Percentiles rank a stretch among this genome's conserved stretches.
Conservation (phyloP, 768 basidiomycete species). For the Coprinopsis cinerea region DNA sequence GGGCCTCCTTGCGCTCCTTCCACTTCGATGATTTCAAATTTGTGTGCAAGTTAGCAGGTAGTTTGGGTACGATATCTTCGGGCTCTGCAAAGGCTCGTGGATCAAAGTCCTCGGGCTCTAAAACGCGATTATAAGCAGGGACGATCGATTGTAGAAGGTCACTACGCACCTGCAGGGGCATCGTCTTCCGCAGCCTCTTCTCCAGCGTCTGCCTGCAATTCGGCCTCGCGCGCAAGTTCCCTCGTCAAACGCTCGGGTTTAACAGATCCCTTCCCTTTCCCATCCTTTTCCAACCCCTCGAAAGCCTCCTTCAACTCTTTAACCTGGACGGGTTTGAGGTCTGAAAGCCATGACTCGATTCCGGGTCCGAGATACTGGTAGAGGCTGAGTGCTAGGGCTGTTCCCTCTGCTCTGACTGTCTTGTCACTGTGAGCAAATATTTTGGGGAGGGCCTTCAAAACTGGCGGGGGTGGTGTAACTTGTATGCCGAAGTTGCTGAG, state of each 20-base stretch:
- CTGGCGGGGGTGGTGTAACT: conserved; percentile 63
- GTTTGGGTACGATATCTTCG: conserved; percentile 68
- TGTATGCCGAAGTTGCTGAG: conserved; percentile 74
- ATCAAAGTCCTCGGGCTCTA: conserved; percentile 58
- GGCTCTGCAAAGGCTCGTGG: conserved; percentile 77
- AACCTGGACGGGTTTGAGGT: conserved; percentile 94
- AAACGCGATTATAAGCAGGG: conserved; percentile 7
- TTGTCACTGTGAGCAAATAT: conserved; percentile 96
- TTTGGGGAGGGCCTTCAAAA: conserved; percentile 86
- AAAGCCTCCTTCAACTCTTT: conserved; percentile 94
- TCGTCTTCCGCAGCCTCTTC: conserved; percentile 36
- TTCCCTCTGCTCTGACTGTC: conserved; percentile 90
- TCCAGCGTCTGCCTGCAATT: conserved; percentile 31
- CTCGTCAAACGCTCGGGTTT: conserved; percentile 79
- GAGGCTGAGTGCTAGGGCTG: conserved; percentile 61
- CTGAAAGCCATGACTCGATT: conserved; percentile 78
- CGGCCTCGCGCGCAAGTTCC: conserved; percentile 67
- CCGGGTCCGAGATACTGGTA: conserved; percentile 85
- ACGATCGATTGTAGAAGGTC: conserved; percentile 1
- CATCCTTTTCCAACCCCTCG: conserved; percentile 76
- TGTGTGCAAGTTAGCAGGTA: conserved; percentile 71
- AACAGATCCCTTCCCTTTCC: conserved; percentile 75
- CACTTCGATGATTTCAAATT: conserved; percentile 88
- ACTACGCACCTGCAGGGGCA: conserved; percentile 41
- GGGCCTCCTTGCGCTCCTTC: conserved; percentile 93